phyloP scores from a whole-genome alignment of 148 eudicot species.

The Nepenthes gracilis region DNA sequence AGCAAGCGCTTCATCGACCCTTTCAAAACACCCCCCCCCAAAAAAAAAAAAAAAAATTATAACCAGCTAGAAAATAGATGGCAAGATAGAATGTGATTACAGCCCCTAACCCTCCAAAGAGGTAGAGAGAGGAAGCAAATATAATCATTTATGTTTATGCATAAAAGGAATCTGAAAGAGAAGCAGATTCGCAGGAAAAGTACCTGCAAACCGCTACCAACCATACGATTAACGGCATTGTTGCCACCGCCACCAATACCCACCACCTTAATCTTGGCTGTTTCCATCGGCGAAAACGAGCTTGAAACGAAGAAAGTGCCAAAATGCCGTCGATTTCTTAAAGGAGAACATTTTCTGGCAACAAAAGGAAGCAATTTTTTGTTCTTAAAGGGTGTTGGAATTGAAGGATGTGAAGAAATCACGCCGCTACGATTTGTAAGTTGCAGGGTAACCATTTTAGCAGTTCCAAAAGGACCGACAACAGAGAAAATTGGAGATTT shows the following conservation, averaged over 20 bases:
- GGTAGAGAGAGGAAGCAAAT: no score
- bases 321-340: conserved; percentile 20
- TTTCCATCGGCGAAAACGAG: conserved; percentile 48
- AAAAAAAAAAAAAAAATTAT: no score
- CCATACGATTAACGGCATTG: conserved; percentile 98
- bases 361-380: conserved; percentile 23
- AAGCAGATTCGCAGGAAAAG: neutral
- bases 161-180: neutral
- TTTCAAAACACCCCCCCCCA: no score
- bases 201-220: conserved; percentile 94
- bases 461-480: neutral
- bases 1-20: no score
- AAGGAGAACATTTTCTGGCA: conserved; percentile 16
- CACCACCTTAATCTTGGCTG: conserved; percentile 84
- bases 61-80: no score
- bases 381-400: conserved; percentile 21
- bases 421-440: conserved; percentile 20
- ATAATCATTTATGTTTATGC: no score
- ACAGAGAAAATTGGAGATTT: neutral
- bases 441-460: conserved; percentile 23
- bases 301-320: conserved; percentile 16
- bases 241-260: conserved; percentile 99
- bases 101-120: no score
- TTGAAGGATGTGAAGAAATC: conserved; percentile 15
- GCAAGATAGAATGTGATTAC: no score